Evolutionary conservation across 2,329 filamentous ascomycete genomes (phyloP).

Genomic region (Ceratocystis destructans): DNA sequence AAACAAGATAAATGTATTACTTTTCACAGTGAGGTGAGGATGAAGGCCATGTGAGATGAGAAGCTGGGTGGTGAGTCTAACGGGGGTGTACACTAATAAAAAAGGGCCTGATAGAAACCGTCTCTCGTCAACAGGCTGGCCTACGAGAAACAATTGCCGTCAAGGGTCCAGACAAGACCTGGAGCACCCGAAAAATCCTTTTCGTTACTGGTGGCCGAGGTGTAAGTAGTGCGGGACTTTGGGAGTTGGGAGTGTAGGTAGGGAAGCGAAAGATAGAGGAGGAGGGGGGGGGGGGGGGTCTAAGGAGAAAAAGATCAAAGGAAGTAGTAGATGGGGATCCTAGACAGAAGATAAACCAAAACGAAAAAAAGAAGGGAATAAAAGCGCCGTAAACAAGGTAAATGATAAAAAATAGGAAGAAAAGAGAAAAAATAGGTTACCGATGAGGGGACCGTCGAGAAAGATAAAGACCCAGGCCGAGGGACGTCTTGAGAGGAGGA

Average conservation of each 20-base stretch:
- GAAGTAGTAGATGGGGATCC: background rate
- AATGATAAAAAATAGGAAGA: background rate
- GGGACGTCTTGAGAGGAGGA: background rate
- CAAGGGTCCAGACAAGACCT: background rate
- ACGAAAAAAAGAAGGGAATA: slow-evolving; percentile 1
- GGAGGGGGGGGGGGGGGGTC: background rate
- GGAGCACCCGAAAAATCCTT: slow-evolving; percentile 6
- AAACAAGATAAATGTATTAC: background rate
- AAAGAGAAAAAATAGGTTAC: background rate
- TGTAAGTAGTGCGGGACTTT: background rate
- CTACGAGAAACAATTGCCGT: background rate
- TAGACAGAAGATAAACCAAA: slow-evolving; percentile 5
- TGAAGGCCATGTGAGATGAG: no score
- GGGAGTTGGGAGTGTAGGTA: background rate
- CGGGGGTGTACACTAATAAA: background rate
- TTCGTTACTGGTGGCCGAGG: background rate
- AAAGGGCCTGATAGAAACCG: background rate
- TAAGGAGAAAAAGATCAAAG: background rate
- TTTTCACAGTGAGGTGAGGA: background rate
- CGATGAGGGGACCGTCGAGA: background rate
- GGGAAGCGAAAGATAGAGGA: no score
- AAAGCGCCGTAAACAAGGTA: slow-evolving; percentile 7
- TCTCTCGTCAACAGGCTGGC: background rate
- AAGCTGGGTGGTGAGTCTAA: no score
- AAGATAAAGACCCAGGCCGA: background rate